Percentiles rank a stretch among this genome's conserved stretches.
Evolutionary conservation across 169 alveolate species (phyloP).

Genomic region (Cardiosporidium cionae): DNA sequence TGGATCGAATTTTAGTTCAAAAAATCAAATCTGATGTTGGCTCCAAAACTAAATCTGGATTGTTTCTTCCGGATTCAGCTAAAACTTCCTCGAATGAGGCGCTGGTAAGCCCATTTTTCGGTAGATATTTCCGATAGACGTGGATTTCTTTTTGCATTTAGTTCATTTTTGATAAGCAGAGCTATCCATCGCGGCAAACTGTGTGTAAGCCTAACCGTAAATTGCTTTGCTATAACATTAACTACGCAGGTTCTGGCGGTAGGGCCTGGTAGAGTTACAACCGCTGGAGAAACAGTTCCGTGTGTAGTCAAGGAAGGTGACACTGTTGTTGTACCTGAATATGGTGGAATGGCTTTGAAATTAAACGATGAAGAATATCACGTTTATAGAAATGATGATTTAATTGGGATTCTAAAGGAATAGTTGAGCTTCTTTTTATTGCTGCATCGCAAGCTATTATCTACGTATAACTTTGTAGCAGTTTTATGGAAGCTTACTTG

Average conservation of each 20-base stretch:
- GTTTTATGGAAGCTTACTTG: no score
- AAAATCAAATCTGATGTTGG: constrained; percentile 50
- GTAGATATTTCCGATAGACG: no score
- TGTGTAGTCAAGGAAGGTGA: constrained; percentile 65
- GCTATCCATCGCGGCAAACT: no score
- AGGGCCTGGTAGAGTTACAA: neutral
- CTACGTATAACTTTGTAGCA: no score
- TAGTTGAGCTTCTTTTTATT: no score
- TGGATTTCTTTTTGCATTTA: no score
- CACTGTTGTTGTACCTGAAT: constrained; percentile 74
- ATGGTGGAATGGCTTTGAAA: constrained; percentile 70
- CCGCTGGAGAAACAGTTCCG: constrained; percentile 24
- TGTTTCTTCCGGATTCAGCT: constrained; percentile 66
- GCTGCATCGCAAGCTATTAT: no score
- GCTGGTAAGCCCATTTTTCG: no score
- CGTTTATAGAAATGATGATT: constrained; percentile 67
- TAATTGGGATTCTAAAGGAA: constrained; percentile 40
- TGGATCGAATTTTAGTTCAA: constrained; percentile 67
- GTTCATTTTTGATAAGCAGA: no score
- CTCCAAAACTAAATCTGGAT: constrained; percentile 62
- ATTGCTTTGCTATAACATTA: no score
- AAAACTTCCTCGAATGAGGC: constrained; percentile 43
- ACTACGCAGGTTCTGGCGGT: constrained; percentile 16
- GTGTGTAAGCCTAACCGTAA: no score
- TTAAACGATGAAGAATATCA: constrained; percentile 66